A percentile compares a stretch with the other conserved stretches of the same genome.
Conservation (phyloP, 768 basidiomycete species). For the Brasilioporus rufonigricans region DNA sequence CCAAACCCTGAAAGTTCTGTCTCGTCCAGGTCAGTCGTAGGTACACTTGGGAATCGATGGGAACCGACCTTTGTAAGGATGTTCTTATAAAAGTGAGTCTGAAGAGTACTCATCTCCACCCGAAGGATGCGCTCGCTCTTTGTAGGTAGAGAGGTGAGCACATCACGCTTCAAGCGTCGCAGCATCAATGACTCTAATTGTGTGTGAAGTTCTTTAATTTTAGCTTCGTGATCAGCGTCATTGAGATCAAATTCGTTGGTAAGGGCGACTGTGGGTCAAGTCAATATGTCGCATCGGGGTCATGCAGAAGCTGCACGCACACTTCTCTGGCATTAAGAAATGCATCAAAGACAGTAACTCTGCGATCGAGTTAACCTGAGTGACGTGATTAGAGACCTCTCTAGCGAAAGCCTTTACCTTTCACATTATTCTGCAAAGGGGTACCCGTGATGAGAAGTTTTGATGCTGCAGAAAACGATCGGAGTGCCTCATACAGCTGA, state of each 20-base stretch:
- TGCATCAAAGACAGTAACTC: slow-evolving; percentile 97
- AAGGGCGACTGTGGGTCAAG: slow-evolving; percentile 62
- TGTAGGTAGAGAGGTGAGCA: slow-evolving; percentile 91
- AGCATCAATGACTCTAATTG: slow-evolving; percentile 95
- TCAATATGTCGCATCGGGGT: slow-evolving; percentile 5
- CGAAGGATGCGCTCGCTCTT: slow-evolving; percentile 98
- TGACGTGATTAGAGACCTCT: neutral
- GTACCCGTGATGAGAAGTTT: slow-evolving; percentile 98
- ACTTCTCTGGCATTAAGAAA: slow-evolving; percentile 98
- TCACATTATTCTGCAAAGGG: slow-evolving; percentile 98
- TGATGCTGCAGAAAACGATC: slow-evolving; percentile 84
- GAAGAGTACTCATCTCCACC: slow-evolving; percentile 95
- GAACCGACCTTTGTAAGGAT: slow-evolving; percentile 80
- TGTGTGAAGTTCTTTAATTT: slow-evolving; percentile 93
- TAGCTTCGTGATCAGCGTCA: slow-evolving; percentile 88
- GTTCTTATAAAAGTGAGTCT: slow-evolving; percentile 99
- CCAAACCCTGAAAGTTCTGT: slow-evolving; percentile 90
- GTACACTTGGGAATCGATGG: neutral
- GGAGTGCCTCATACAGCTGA: slow-evolving; percentile 92
- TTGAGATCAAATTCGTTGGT: slow-evolving; percentile 94
- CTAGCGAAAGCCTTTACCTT: slow-evolving; percentile 53
- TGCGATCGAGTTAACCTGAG: slow-evolving; percentile 31
- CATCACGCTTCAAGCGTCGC: slow-evolving; percentile 91
- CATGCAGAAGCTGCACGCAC: slow-evolving; percentile 41
- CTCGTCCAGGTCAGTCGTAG: slow-evolving; percentile 3